Conservation (phyloP, 2,329 filamentous ascomycete species). For the Xylaria polymorpha region DNA sequence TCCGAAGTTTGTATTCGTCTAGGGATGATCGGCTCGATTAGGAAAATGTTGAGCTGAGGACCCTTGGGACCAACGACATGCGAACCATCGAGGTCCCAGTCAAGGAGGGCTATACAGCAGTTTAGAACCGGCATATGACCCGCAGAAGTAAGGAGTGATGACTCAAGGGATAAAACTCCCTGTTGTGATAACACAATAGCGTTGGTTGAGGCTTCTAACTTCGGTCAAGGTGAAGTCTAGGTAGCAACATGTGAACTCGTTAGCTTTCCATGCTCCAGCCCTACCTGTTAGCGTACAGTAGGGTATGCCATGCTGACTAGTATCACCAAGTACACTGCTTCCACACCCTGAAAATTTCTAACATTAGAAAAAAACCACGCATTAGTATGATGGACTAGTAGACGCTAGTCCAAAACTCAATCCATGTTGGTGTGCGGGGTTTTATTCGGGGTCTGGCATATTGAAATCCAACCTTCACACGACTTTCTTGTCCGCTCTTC, state of each 20-base stretch:
- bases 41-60: conserved; percentile 16
- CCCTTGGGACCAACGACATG: conserved; percentile 25
- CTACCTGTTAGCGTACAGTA: conserved; percentile 3
- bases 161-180: background rate
- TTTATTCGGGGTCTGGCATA: conserved; percentile 10
- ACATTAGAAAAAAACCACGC: conserved; percentile 39
- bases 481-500: conserved; percentile 4
- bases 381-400: conserved; percentile 20
- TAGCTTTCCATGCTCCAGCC: conserved; percentile 27
- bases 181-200: background rate
- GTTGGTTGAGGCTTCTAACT: background rate
- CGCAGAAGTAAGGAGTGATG: no score
- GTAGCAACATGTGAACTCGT: conserved; percentile 7
- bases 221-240: conserved; percentile 4
- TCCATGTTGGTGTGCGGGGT: conserved; percentile 17
- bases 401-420: conserved; percentile 12
- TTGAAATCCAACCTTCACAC: background rate
- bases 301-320: background rate
- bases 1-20: conserved; percentile 23
- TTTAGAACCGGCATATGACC: conserved; percentile 8
- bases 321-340: conserved; percentile 12
- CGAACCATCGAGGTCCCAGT: conserved; percentile 12
- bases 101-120: conserved; percentile 13
- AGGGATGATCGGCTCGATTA: conserved; percentile 21
- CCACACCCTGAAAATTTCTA: conserved; percentile 22